phyloP scores from a whole-genome alignment of 306 rosid species.

The Cicer cuneatum region DNA sequence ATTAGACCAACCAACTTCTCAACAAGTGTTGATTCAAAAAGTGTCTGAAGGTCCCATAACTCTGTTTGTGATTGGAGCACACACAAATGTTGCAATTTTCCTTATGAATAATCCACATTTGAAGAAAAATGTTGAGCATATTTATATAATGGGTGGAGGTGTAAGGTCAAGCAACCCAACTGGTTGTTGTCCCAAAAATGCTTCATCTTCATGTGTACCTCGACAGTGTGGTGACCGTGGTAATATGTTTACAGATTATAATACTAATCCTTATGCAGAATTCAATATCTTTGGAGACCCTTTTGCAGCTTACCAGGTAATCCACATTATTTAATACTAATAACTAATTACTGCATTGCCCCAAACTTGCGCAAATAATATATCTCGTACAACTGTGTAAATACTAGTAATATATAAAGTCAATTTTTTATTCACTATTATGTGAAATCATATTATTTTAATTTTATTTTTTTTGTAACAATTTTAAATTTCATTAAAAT shows the following conservation, averaged over 20 bases:
- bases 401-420: too few relatives aligned
- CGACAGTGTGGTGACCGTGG: constrained; percentile 85
- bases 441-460: too few relatives aligned
- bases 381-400: too few relatives aligned
- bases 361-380: too few relatives aligned
- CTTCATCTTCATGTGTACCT: constrained; percentile 65
- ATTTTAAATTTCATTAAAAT: too few relatives aligned
- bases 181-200: constrained; percentile 82
- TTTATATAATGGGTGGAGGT: constrained; percentile 92
- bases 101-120: constrained; percentile 84
- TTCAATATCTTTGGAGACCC: constrained; percentile 90
- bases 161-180: constrained; percentile 84
- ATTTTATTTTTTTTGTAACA: too few relatives aligned
- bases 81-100: constrained; percentile 84
- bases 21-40: constrained; percentile 85
- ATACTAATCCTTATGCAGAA: constrained; percentile 86
- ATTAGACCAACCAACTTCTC: constrained; percentile 69
- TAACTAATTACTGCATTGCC: too few relatives aligned
- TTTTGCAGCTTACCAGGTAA: constrained; percentile 94
- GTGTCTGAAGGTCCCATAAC: constrained; percentile 79
- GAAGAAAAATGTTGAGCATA: constrained; percentile 79
- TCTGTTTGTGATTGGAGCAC: constrained; percentile 65
- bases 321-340: background rate
- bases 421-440: too few relatives aligned
- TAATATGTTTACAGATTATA: constrained; percentile 71